Percentiles rank a stretch among this genome's conserved stretches.
These are phyloP conservation scores for Lagenidium sp. DNA, from an alignment of 352 stramenopile genomes.

Conservation along the genomic window DNA sequence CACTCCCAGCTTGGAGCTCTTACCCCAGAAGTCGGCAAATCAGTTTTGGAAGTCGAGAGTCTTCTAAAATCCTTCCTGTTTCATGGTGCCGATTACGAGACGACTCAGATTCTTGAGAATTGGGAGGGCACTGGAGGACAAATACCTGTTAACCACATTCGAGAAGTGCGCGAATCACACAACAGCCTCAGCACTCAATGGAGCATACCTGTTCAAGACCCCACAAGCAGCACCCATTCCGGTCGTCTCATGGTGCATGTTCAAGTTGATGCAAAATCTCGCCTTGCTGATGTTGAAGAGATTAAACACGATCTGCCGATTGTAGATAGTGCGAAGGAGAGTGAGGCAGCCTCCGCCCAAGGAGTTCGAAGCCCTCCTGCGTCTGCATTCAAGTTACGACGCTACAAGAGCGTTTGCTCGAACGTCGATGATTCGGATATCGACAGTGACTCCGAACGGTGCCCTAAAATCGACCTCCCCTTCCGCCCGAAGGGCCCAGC, in stretches of 20 bases:
- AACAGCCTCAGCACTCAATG: too few relatives aligned
- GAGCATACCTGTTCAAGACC: too few relatives aligned
- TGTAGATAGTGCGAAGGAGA: conserved; percentile 3
- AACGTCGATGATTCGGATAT: conserved; percentile 38
- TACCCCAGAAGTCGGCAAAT: conserved; percentile 51
- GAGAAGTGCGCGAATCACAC: too few relatives aligned
- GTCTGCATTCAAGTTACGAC: conserved; percentile 14
- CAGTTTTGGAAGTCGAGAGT: conserved; percentile 60
- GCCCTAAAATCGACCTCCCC: too few relatives aligned
- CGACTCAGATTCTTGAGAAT: too few relatives aligned
- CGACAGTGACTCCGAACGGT: conserved; percentile 1
- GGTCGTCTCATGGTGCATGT: too few relatives aligned
- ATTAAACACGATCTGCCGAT: neutral
- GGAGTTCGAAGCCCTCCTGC: conserved; percentile 10
- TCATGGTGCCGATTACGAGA: neutral
- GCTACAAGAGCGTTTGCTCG: conserved; percentile 30
- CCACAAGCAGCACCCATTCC: too few relatives aligned
- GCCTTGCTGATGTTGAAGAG: conserved; percentile 4
- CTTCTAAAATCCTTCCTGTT: conserved; percentile 30
- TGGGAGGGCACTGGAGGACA: too few relatives aligned
- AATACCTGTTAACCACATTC: too few relatives aligned
- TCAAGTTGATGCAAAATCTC: too few relatives aligned
- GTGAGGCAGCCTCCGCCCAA: conserved; percentile 1
- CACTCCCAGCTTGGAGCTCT: conserved; percentile 70
- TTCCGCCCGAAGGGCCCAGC: too few relatives aligned